Conservation (phyloP, 768 basidiomycete genomes). For the Boletus sp. region DNA sequence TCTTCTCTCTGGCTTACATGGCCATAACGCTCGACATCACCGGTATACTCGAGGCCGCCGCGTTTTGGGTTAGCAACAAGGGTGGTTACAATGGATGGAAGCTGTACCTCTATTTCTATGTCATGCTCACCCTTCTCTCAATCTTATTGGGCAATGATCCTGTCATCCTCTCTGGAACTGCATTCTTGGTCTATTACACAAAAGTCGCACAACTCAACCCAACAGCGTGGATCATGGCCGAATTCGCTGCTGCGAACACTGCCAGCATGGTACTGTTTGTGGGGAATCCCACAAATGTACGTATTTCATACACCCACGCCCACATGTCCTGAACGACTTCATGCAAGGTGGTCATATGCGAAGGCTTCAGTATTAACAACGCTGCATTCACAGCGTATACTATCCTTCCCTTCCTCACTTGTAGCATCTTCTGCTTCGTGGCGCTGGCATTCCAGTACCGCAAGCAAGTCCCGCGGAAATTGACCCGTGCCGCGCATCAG, state of each 20-base stretch:
- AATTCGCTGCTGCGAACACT: slow-evolving; percentile 79
- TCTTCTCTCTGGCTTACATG: slow-evolving; percentile 90
- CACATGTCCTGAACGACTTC: not conserved
- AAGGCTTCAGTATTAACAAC: slow-evolving; percentile 78
- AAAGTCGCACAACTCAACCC: slow-evolving; percentile 49
- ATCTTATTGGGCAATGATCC: slow-evolving; percentile 91
- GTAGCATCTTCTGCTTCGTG: slow-evolving; percentile 58
- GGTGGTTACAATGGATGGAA: slow-evolving; percentile 70
- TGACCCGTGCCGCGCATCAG: slow-evolving; percentile 37
- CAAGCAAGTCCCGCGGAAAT: slow-evolving; percentile 45
- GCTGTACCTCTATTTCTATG: slow-evolving; percentile 78
- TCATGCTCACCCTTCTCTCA: slow-evolving; percentile 75
- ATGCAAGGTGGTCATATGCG: slow-evolving; percentile 68
- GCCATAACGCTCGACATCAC: slow-evolving; percentile 88
- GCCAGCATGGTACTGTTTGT: slow-evolving; percentile 75
- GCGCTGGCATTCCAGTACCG: slow-evolving; percentile 61
- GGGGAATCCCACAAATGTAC: slow-evolving; percentile 85
- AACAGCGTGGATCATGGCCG: slow-evolving; percentile 66
- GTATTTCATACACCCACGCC: slow-evolving; percentile 1
- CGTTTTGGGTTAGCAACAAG: slow-evolving; percentile 83
- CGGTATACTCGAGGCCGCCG: slow-evolving; percentile 80
- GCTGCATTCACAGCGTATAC: slow-evolving; percentile 79
- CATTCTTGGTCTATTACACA: slow-evolving; percentile 88
- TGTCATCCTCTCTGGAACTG: slow-evolving; percentile 86
- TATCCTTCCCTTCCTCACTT: slow-evolving; percentile 73